Conservation (phyloP, 2,329 filamentous ascomycete species). For the Stemphylium lycopersici region DNA sequence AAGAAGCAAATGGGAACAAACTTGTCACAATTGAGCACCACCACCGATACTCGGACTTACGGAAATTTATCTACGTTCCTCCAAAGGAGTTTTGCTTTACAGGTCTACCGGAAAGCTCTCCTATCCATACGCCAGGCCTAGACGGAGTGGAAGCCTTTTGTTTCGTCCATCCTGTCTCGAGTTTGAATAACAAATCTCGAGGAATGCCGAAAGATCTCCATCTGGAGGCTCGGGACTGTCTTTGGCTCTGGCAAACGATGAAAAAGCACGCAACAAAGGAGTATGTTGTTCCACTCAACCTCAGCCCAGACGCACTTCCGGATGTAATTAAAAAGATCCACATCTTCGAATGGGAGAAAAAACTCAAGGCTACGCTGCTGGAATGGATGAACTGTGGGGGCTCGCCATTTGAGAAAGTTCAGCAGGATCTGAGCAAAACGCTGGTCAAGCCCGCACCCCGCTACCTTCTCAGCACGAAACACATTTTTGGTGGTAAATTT, state of each 20-base stretch:
- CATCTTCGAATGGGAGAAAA: conserved; percentile 68
- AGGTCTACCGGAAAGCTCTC: conserved; percentile 18
- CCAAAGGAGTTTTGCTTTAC: conserved; percentile 33
- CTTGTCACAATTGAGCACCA: conserved; percentile 72
- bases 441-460: conserved; percentile 10
- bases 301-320: conserved; percentile 55
- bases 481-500: conserved; percentile 8
- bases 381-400: conserved; percentile 64
- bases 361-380: conserved; percentile 64
- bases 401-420: conserved; percentile 61
- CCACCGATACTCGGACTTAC: conserved; percentile 75
- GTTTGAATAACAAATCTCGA: conserved; percentile 64
- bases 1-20: conserved; percentile 66
- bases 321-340: conserved; percentile 67
- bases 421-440: conserved; percentile 51
- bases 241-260: conserved; percentile 70
- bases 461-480: conserved; percentile 5
- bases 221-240: conserved; percentile 74
- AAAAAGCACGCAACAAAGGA: conserved; percentile 59
- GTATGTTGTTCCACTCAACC: conserved; percentile 61
- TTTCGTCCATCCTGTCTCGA: conserved; percentile 71
- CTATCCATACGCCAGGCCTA: conserved; percentile 60
- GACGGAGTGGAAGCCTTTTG: conserved; percentile 58
- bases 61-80: conserved; percentile 72
- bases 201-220: conserved; percentile 71